phyloP scores from a whole-genome alignment of 2,329 filamentous ascomycete species.

The Epichloe festucae region DNA sequence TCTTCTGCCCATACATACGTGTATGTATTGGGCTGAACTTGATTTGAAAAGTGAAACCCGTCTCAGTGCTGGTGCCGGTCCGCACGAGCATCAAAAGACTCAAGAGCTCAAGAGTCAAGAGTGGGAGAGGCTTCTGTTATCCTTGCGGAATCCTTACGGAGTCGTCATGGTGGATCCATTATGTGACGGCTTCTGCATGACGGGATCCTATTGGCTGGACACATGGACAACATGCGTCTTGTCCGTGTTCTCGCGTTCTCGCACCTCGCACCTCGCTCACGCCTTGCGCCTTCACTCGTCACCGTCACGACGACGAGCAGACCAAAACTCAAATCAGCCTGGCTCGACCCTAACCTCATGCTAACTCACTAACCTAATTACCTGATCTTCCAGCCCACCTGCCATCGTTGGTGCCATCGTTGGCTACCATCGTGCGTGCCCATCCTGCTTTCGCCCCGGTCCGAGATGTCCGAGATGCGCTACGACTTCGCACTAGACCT shows the following conservation, averaged over 20 bases:
- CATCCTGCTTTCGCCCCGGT: background rate
- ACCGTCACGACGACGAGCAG: background rate
- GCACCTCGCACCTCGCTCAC: background rate
- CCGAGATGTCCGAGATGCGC: conserved; percentile 7
- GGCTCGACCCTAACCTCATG: background rate
- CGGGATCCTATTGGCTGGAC: too few relatives aligned
- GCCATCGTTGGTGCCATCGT: background rate
- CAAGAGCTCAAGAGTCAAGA: too few relatives aligned
- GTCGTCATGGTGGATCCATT: too few relatives aligned
- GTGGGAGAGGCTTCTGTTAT: too few relatives aligned
- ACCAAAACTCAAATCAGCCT: background rate
- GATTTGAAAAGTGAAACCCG: too few relatives aligned
- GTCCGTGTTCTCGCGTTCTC: background rate
- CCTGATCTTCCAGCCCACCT: background rate
- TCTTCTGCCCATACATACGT: too few relatives aligned
- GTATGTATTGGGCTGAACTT: too few relatives aligned
- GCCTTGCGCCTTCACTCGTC: background rate
- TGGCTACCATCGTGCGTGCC: background rate
- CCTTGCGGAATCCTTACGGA: too few relatives aligned
- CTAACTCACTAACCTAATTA: background rate
- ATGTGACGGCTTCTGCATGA: too few relatives aligned
- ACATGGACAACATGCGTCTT: too few relatives aligned
- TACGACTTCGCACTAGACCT: conserved; percentile 2
- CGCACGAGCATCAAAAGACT: too few relatives aligned
- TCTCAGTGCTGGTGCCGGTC: too few relatives aligned